Evolutionary conservation across 176 grass and related monocot genomes (phyloP).

Genomic region (Phoenix dactylifera): DNA sequence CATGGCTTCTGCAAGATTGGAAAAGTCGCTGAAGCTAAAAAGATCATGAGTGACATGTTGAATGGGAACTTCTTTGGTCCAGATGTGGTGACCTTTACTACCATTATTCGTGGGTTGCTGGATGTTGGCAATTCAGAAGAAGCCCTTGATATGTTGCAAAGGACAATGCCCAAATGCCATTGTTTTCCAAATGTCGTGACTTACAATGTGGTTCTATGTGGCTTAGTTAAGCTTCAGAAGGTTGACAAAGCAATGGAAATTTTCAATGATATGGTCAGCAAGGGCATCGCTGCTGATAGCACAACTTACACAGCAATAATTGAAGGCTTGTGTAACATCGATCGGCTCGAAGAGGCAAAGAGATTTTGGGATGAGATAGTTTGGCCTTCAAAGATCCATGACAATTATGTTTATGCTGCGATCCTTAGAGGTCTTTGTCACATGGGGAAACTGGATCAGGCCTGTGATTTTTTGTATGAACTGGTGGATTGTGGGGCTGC

Average conservation of each 20-base stretch:
- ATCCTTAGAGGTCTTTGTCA: slow-evolving; percentile 55
- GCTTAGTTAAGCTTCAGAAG: slow-evolving; percentile 36
- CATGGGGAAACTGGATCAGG: slow-evolving; percentile 53
- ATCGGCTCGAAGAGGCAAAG: slow-evolving; percentile 44
- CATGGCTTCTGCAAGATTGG: slow-evolving; percentile 87
- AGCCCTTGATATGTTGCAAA: slow-evolving; percentile 44
- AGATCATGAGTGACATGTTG: slow-evolving; percentile 72
- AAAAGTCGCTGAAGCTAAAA: slow-evolving; percentile 50
- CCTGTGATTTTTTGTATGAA: slow-evolving; percentile 82
- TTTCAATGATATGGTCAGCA: slow-evolving; percentile 49
- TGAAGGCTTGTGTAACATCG: slow-evolving; percentile 42
- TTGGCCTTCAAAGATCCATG: slow-evolving; percentile 78
- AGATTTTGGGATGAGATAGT: slow-evolving; percentile 64
- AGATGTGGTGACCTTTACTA: slow-evolving; percentile 81
- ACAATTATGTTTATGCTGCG: slow-evolving; percentile 65
- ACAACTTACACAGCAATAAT: slow-evolving; percentile 43
- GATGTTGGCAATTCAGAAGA: slow-evolving; percentile 39
- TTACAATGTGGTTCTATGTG: slow-evolving; percentile 51
- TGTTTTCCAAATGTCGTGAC: slow-evolving; percentile 60
- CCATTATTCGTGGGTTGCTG: slow-evolving; percentile 54
- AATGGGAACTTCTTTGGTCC: slow-evolving; percentile 60
- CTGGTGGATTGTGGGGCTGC: slow-evolving; percentile 44
- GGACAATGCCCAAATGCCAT: slow-evolving; percentile 35
- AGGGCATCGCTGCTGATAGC: slow-evolving; percentile 28
- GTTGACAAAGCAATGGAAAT: slow-evolving; percentile 49